Evolutionary conservation across 2,329 filamentous ascomycete species (phyloP).

Genomic region (Trichoderma sp.): DNA sequence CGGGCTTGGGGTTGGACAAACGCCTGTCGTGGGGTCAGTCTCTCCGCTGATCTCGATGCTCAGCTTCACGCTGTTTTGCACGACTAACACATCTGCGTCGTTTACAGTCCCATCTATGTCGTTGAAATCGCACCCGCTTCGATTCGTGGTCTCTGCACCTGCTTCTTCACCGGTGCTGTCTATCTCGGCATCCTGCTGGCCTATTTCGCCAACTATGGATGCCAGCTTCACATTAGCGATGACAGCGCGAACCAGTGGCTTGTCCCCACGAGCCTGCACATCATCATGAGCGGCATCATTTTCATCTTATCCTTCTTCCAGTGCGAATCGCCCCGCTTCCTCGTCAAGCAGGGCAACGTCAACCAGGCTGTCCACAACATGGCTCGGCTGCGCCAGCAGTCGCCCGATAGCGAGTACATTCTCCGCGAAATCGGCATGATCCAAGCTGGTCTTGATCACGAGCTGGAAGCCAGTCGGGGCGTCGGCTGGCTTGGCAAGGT

Average conservation of each 20-base stretch:
- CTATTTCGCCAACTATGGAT: conserved; percentile 74
- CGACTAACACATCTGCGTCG: not conserved
- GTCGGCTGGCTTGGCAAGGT: conserved; percentile 65
- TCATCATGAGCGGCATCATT: conserved; percentile 76
- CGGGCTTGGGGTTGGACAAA: conserved; percentile 67
- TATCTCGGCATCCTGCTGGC: conserved; percentile 78
- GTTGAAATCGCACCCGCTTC: conserved; percentile 71
- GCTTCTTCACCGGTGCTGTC: conserved; percentile 56
- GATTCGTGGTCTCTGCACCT: conserved; percentile 73
- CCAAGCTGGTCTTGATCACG: conserved; percentile 65
- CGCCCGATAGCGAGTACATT: conserved; percentile 63
- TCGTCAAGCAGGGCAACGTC: conserved; percentile 64
- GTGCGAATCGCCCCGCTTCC: conserved; percentile 69
- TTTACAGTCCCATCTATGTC: conserved; percentile 63
- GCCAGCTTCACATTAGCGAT: conserved; percentile 52
- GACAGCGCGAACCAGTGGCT: conserved; percentile 57
- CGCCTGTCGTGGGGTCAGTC: conserved; percentile 60
- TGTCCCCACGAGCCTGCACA: conserved; percentile 72
- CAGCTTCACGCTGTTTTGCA: not conserved
- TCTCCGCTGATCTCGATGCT: not conserved
- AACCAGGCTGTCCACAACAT: conserved; percentile 62
- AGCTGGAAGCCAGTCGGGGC: conserved; percentile 71
- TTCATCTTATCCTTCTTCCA: conserved; percentile 69
- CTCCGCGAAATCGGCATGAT: conserved; percentile 65
- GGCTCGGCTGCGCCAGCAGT: conserved; percentile 60